Evolutionary conservation across 2,329 filamentous ascomycete species (phyloP), one percentile per base, ranked within the genome.

Genomic region (Colletotrichum caudatum): DNA sequence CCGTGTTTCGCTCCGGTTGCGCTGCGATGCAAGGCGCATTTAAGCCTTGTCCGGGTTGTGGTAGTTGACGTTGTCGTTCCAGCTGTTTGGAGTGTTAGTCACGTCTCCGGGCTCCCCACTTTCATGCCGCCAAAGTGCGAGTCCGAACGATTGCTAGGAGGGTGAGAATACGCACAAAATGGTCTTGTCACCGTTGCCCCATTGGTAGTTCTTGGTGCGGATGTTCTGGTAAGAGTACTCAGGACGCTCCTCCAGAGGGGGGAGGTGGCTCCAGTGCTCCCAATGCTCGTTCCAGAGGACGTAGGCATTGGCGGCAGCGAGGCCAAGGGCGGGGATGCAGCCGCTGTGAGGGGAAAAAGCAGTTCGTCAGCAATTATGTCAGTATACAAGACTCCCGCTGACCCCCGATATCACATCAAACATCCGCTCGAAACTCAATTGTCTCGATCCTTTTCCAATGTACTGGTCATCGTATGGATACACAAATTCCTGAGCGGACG

Each of bases 211-310:
- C 92, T 96, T 98, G 82, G 90, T 89, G 82, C 96, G 93, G 83
- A 99, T 93, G 89, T 99, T 99, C 90, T 97, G 94, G 91, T 97
- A 99, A 72, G 94, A 86, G 85, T 98, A 99, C 87, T 98, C 94
- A 79, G 89, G 85, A 80, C 93, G 92, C 86, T 99, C 96, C 87
- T 97, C 94, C 77, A 95, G 87, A 76, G 96, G 93, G 73, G 93
- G 90, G 83, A 93, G 85, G 86, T 98, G 95, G 64, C 83, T 85
- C 90, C 92, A 94, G 89, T 99, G 96, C 85, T 97, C 93, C 95
- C 95, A 98, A 85, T 99, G 96, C 86, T 97, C 94, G 79, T 90
- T 91, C 94, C 94, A 99, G 74, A 97, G 91, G 80, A 91, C 91
- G 83, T 93, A 97, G 78, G 95, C 95, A 83, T 99, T 99, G 84